A percentile compares a stretch with the other conserved stretches of the same genome.
Evolutionary conservation across 805 yeast species (phyloP).

Genomic region (Grigorovia jiainica): DNA sequence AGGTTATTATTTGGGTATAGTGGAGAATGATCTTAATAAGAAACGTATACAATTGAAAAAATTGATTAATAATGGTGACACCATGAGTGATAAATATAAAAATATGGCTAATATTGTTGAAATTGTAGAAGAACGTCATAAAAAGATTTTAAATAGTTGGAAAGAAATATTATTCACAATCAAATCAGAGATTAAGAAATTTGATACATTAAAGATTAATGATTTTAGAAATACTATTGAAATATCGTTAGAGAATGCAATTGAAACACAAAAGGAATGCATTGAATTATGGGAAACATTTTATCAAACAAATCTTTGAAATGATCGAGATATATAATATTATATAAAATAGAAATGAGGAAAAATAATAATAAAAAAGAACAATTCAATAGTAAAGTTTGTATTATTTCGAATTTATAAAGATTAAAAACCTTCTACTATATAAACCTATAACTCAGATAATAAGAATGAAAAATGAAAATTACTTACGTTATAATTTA

Average conservation of each 20-base stretch:
- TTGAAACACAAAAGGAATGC: slow-evolving; percentile 88
- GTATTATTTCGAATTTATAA: too few relatives aligned
- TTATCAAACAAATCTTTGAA: slow-evolving; percentile 42
- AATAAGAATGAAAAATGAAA: too few relatives aligned
- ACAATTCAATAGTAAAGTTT: too few relatives aligned
- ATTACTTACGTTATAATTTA: too few relatives aligned
- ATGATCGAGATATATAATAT: too few relatives aligned
- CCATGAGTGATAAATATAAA: slow-evolving; percentile 47
- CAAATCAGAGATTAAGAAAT: slow-evolving; percentile 51
- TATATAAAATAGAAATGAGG: too few relatives aligned
- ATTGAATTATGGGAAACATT: slow-evolving; percentile 86
- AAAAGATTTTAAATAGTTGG: slow-evolving; percentile 47
- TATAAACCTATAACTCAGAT: too few relatives aligned
- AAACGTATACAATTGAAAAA: slow-evolving; percentile 40
- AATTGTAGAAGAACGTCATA: slow-evolving; percentile 43
- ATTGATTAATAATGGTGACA: slow-evolving; percentile 26
- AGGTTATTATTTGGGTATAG: slow-evolving; percentile 36
- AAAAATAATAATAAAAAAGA: too few relatives aligned
- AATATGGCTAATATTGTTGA: slow-evolving; percentile 50
- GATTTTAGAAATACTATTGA: slow-evolving; percentile 88
- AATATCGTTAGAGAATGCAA: slow-evolving; percentile 78
- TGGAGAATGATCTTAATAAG: slow-evolving; percentile 40
- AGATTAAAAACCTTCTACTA: too few relatives aligned
- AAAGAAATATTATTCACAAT: slow-evolving; percentile 57
- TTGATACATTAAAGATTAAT: slow-evolving; percentile 65